A percentile compares a stretch with the other conserved stretches of the same genome.
phyloP scores from a whole-genome alignment of 306 rosid genomes.

The Trifolium dubium region DNA sequence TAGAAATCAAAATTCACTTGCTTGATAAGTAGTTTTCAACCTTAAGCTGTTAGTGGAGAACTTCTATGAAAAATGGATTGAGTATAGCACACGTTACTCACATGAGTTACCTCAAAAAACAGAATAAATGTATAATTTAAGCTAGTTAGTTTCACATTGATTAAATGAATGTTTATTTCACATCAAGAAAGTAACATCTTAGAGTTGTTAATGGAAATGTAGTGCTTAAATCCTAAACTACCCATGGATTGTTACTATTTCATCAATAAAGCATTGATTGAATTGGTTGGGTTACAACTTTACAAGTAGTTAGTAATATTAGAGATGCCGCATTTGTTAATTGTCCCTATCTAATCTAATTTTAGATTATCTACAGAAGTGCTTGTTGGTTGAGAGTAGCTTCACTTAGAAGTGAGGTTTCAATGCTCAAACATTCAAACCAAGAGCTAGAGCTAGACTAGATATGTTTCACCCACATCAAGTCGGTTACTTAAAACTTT shows the following conservation, averaged over 20 bases:
- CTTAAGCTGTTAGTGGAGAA: conserved; percentile 3
- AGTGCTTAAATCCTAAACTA: not conserved
- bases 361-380: conserved; percentile 11
- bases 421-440: conserved; percentile 4
- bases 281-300: conserved; percentile 1
- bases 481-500: conserved; percentile 15
- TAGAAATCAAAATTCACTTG: not conserved
- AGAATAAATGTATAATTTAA: not conserved
- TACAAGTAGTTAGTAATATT: not conserved
- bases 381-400: conserved; percentile 39
- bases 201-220: not conserved
- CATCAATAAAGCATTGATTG: not conserved
- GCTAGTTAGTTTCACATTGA: not conserved
- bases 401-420: conserved; percentile 57
- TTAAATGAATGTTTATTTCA: not conserved
- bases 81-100: conserved; percentile 27
- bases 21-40: not conserved
- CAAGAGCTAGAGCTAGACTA: not conserved
- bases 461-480: conserved; percentile 1
- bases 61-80: conserved; percentile 27
- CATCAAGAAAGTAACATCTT: too few species aligned
- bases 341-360: not conserved
- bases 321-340: not conserved
- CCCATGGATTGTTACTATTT: not conserved
- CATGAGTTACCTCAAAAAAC: not conserved